phyloP scores from a whole-genome alignment of 768 basidiomycete genomes.

The Xerocomellus amylosporus region DNA sequence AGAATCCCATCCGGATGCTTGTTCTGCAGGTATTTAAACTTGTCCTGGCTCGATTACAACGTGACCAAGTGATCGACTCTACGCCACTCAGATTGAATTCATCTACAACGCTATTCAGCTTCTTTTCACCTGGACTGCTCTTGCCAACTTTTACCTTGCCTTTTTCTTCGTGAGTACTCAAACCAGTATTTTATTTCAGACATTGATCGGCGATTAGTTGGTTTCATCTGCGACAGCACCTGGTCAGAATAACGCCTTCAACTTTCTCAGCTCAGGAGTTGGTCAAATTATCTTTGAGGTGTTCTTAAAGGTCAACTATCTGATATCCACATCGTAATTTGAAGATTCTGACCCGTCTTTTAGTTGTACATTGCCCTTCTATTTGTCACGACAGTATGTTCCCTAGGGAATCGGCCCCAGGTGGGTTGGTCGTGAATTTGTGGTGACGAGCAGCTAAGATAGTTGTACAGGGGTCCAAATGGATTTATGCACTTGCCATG shows the following conservation, averaged over 20 bases:
- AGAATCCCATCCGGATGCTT: slow-evolving; percentile 81
- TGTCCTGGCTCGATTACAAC: neutral
- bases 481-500: slow-evolving; percentile 76
- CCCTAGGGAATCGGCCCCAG: slow-evolving; percentile 88
- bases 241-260: slow-evolving; percentile 65
- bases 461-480: slow-evolving; percentile 67
- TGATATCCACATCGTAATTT: neutral
- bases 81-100: slow-evolving; percentile 65
- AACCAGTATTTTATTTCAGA: slow-evolving; percentile 13
- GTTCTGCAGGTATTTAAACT: slow-evolving; percentile 47
- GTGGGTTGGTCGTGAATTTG: slow-evolving; percentile 20
- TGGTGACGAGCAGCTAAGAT: slow-evolving; percentile 1
- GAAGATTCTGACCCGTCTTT: slow-evolving; percentile 21
- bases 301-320: slow-evolving; percentile 52
- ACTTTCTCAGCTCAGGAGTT: slow-evolving; percentile 69
- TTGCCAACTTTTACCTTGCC: slow-evolving; percentile 92
- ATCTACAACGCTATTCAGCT: slow-evolving; percentile 89
- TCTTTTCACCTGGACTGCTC: slow-evolving; percentile 89
- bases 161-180: slow-evolving; percentile 82
- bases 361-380: slow-evolving; percentile 81
- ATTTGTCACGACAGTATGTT: slow-evolving; percentile 80
- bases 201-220: slow-evolving; percentile 47
- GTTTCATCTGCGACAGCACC: slow-evolving; percentile 74
- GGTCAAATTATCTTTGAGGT: slow-evolving; percentile 74
- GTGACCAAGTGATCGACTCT: neutral